Conservation (phyloP, 2,329 filamentous ascomycete genomes). For the Pseudogymnoascus sp. region DNA sequence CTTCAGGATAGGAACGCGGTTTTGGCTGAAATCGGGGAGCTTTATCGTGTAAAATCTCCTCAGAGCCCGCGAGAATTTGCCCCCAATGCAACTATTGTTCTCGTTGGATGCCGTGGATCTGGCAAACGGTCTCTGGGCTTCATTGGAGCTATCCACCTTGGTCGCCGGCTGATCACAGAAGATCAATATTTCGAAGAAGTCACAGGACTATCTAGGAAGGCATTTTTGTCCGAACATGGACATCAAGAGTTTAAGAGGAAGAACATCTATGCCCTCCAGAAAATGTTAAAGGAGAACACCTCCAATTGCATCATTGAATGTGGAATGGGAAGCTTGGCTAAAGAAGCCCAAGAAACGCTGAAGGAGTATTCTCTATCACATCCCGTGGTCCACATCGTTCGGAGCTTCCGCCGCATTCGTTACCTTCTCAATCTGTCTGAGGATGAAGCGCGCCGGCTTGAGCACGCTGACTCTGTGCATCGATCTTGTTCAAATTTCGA, state of each 20-base stretch:
- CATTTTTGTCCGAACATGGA: constrained; percentile 56
- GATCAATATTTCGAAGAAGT: constrained; percentile 59
- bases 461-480: constrained; percentile 36
- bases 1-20: constrained; percentile 3
- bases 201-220: constrained; percentile 51
- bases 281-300: constrained; percentile 49
- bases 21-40: constrained; percentile 7
- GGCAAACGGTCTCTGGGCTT: constrained; percentile 73
- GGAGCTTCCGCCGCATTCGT: constrained; percentile 57
- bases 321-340: constrained; percentile 47
- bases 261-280: constrained; percentile 53
- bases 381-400: constrained; percentile 61
- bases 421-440: constrained; percentile 34
- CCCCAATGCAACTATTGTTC: constrained; percentile 58
- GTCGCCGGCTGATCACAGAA: constrained; percentile 58
- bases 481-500: constrained; percentile 54
- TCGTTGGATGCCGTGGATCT: constrained; percentile 66
- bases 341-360: constrained; percentile 41
- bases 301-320: constrained; percentile 62
- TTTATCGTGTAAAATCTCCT: constrained; percentile 27
- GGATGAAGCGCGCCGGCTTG: constrained; percentile 33
- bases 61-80: constrained; percentile 31
- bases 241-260: constrained; percentile 52
- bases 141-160: constrained; percentile 63
- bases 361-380: constrained; percentile 54